phyloP scores from a whole-genome alignment of 2,329 filamentous ascomycete genomes.

The Paecilomyces fulvus region DNA sequence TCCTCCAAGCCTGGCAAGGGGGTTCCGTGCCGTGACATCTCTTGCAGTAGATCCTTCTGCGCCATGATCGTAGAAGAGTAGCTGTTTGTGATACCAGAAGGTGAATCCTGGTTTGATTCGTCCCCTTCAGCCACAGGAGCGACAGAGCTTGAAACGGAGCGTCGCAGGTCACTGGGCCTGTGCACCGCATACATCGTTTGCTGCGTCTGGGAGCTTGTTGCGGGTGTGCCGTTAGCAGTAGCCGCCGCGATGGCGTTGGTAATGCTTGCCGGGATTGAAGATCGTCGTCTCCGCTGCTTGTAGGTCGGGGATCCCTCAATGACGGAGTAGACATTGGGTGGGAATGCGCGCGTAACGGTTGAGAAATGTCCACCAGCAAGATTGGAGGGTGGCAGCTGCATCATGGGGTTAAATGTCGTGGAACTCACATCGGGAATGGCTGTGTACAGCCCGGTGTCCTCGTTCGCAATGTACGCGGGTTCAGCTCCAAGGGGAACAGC shows the following conservation, averaged over 20 bases:
- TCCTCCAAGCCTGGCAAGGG: slow-evolving; percentile 78
- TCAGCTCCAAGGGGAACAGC: slow-evolving; percentile 71
- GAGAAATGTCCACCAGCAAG: slow-evolving; percentile 72
- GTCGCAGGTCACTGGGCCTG: slow-evolving; percentile 79
- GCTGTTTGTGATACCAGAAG: slow-evolving; percentile 65
- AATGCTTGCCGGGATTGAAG: slow-evolving; percentile 78
- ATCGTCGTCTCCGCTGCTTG: slow-evolving; percentile 90
- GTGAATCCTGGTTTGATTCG: slow-evolving; percentile 69
- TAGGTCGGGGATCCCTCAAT: slow-evolving; percentile 98
- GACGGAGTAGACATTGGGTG: slow-evolving; percentile 80
- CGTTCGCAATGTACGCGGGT: slow-evolving; percentile 94
- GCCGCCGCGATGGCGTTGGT: slow-evolving; percentile 58
- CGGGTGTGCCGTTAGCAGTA: slow-evolving; percentile 41
- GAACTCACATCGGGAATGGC: slow-evolving; percentile 80
- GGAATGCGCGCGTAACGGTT: slow-evolving; percentile 57
- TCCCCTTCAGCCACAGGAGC: slow-evolving; percentile 73
- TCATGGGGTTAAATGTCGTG: slow-evolving; percentile 74
- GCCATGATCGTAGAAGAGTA: slow-evolving; percentile 54
- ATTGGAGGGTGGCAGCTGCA: slow-evolving; percentile 82
- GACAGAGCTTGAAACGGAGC: slow-evolving; percentile 83
- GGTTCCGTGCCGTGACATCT: slow-evolving; percentile 80
- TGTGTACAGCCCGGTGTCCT: slow-evolving; percentile 92
- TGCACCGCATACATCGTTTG: slow-evolving; percentile 53
- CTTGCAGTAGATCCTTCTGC: slow-evolving; percentile 68
- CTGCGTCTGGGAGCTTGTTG: slow-evolving; percentile 26